Evolutionary conservation across 495 filamentous ascomycete species (phyloP).

Genomic region (Hyaloscypha hepaticicola): DNA sequence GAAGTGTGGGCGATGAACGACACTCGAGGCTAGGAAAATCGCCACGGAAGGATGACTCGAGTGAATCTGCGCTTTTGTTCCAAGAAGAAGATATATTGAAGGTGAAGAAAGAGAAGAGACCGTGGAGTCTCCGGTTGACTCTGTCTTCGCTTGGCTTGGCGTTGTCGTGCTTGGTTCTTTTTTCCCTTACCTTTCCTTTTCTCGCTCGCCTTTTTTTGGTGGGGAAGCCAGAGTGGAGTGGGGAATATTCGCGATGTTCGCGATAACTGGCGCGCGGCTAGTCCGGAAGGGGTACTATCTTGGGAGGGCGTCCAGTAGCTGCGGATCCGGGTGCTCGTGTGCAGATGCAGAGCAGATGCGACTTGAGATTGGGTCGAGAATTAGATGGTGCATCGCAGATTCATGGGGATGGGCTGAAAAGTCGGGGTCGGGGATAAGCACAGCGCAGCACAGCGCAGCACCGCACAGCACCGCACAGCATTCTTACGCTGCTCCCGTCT

Average conservation of each 20-base stretch:
- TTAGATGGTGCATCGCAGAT: neutral
- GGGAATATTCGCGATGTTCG: constrained; percentile 4
- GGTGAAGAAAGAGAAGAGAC: neutral
- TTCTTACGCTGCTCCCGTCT: neutral
- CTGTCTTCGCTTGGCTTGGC: neutral
- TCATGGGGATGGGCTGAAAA: neutral
- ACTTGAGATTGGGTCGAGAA: neutral
- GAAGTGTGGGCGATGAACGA: neutral
- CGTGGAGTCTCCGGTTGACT: neutral
- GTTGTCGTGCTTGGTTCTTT: neutral
- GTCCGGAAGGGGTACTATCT: neutral
- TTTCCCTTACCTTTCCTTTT: neutral
- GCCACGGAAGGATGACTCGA: too few relatives aligned
- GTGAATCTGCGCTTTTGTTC: too few relatives aligned
- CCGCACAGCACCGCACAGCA: too few relatives aligned
- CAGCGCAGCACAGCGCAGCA: too few relatives aligned
- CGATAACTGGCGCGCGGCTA: neutral
- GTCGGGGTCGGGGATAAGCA: neutral
- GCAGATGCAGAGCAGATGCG: neutral
- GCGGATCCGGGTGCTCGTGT: neutral
- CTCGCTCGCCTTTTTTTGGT: constrained; percentile 7
- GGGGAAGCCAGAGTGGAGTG: neutral
- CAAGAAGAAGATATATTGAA: neutral
- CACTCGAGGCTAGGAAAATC: neutral
- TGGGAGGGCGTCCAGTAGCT: neutral